Evolutionary conservation across 768 basidiomycete genomes (phyloP).

Genomic region (Boletus rubropictus): DNA sequence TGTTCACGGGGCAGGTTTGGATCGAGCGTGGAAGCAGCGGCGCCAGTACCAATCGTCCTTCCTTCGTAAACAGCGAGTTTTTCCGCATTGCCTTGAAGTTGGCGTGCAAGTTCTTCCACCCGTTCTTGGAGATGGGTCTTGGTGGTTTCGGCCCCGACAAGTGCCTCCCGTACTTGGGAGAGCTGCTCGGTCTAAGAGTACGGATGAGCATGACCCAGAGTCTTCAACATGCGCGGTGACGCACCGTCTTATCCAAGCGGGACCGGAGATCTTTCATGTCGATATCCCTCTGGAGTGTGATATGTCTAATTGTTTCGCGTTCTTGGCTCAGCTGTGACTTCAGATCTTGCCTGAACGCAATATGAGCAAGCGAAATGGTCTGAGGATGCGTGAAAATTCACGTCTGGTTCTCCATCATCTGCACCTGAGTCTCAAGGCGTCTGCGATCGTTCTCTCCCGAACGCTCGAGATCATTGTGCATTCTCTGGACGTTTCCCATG

Average conservation of each 20-base stretch:
- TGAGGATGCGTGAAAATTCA: constrained; percentile 32
- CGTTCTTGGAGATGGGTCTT: constrained; percentile 74
- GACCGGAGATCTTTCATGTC: constrained; percentile 70
- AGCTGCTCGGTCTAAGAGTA: constrained; percentile 51
- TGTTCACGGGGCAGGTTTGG: constrained; percentile 61
- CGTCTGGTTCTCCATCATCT: constrained; percentile 75
- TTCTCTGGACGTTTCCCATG: constrained; percentile 84
- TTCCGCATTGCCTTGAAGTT: constrained; percentile 73
- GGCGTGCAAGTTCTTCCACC: constrained; percentile 38
- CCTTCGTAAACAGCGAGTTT: constrained; percentile 86
- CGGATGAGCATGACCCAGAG: constrained; percentile 8
- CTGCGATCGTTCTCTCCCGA: constrained; percentile 78
- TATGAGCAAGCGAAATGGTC: neutral
- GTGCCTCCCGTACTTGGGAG: constrained; percentile 60
- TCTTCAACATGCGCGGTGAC: constrained; percentile 18
- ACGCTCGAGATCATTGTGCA: constrained; percentile 83
- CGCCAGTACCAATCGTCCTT: constrained; percentile 35
- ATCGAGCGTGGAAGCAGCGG: constrained; percentile 33
- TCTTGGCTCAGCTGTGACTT: constrained; percentile 65
- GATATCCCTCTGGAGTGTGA: constrained; percentile 75
- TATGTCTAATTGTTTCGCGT: constrained; percentile 65
- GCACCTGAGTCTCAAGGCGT: constrained; percentile 73
- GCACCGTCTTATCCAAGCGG: constrained; percentile 65
- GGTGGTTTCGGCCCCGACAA: constrained; percentile 71
- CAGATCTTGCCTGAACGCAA: constrained; percentile 58